Evolutionary conservation across 345 rosid species (phyloP), one percentile per base, ranked within the genome.

Genomic region (Iberis pinnata): DNA sequence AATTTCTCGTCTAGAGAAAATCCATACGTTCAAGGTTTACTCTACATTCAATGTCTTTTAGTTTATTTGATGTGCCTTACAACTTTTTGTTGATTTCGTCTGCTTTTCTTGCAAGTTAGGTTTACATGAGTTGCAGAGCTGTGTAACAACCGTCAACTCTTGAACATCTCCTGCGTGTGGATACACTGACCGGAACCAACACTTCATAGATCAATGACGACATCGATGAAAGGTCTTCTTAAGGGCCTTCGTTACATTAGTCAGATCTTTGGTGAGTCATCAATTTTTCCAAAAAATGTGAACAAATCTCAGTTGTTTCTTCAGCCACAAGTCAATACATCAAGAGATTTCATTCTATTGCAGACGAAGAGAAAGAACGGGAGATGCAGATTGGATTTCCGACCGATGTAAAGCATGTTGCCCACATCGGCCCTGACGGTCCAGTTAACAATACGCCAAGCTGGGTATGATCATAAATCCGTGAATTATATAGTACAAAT

Each of bases 321-420:
- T 63, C 45, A 12, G 7, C 29, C 26, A 22, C 24, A 60, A 67
- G 45, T 46, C 22, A 12, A n/a, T n/a, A n/a, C n/a, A n/a, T n/a
- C n/a, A 22, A 35, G 11, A 40, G 29, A 25, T n/a, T n/a, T n/a
- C n/a, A n/a, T 6, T 37, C 3, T 64, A 70, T 64, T 71, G 70
- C 73, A 83, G 93, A 86, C 2, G 75, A 84, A 50, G 98, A 81
- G 64, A 79, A 84, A 63, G 90, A 84, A 54, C 51, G 74, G 46
- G 96, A 89, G 65, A 84, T 89, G 80, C 81, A 76, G 73, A 89
- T 89, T 32, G 97, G 97, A 43, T 52, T 25, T 41, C 97, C 97
- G 22, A 89, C 97, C 16, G 95, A 89, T 72, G 97, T 89, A 57
- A 89, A 89, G 73, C 97, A 89, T 60, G 96, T 89, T n/a, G 89